Evolutionary conservation across 305 asterid genomes (phyloP).

Genomic region (Salvia sclarea): DNA sequence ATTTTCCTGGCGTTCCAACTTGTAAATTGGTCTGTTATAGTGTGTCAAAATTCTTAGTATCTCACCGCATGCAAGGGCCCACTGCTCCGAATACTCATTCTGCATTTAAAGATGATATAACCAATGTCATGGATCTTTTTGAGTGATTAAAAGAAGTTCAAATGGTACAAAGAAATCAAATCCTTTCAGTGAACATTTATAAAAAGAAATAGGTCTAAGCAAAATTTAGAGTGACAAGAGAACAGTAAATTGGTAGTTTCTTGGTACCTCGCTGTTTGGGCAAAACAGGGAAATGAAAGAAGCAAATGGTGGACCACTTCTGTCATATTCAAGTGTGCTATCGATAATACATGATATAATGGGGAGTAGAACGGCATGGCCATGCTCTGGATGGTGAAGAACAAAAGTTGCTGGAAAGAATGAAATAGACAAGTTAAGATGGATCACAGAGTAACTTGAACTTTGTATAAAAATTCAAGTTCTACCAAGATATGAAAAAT

Average conservation of each 20-base stretch:
- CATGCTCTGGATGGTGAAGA: conserved; percentile 99
- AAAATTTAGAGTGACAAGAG: conserved; percentile 17
- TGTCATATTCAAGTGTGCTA: conserved; percentile 73
- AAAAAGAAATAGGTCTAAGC: no score
- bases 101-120: conserved; percentile 41
- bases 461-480: conserved; percentile 21
- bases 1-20: conserved; percentile 59
- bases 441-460: conserved; percentile 32
- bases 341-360: conserved; percentile 91
- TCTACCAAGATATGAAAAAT: conserved; percentile 32
- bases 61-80: conserved; percentile 99
- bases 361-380: conserved; percentile 93
- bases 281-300: conserved; percentile 88
- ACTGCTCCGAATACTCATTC: conserved; percentile 94
- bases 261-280: conserved; percentile 73
- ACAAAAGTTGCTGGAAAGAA: conserved; percentile 83
- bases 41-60: conserved; percentile 88
- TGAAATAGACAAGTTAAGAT: conserved; percentile 33
- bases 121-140: conserved; percentile 26
- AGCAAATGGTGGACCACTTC: conserved; percentile 79
- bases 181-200: no score
- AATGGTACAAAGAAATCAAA: conserved; percentile 3
- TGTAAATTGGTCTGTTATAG: conserved; percentile 91
- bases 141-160: conserved; percentile 4
- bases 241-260: conserved; percentile 9